Evolutionary conservation across 331 rosid species (phyloP).

Genomic region (Stylosanthes scabra): DNA sequence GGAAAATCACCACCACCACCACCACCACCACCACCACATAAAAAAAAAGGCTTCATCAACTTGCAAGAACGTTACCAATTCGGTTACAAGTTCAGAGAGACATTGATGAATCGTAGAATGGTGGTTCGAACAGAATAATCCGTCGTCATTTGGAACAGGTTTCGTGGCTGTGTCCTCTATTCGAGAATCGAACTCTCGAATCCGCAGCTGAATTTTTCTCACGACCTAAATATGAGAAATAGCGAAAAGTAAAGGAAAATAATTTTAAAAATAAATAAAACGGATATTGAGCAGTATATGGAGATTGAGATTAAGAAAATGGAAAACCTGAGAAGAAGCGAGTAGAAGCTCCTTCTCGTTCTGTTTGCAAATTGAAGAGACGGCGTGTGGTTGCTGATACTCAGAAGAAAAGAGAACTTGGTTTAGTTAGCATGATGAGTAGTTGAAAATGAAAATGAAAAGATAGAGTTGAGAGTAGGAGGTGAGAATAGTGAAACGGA

Average conservation of each 20-base stretch:
- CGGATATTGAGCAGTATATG: not conserved
- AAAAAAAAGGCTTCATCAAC: not conserved
- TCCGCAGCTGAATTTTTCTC: slow-evolving; percentile 62
- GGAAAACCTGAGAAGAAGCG: slow-evolving; percentile 71
- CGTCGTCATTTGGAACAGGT: slow-evolving; percentile 37
- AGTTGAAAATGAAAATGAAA: not conserved
- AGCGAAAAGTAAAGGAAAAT: not conserved
- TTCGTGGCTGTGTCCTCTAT: slow-evolving; percentile 43
- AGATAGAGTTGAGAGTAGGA: not conserved
- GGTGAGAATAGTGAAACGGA: slow-evolving; percentile 40
- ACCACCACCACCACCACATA: too few relatives aligned
- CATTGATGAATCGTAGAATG: slow-evolving; percentile 52
- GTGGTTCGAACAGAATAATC: slow-evolving; percentile 31
- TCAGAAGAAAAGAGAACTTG: slow-evolving; percentile 15
- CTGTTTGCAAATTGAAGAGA: slow-evolving; percentile 48
- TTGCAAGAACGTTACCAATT: slow-evolving; percentile 53
- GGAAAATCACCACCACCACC: not conserved
- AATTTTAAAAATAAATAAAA: not conserved
- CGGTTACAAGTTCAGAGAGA: slow-evolving; percentile 45
- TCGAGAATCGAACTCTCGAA: slow-evolving; percentile 44
- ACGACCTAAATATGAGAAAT: slow-evolving; percentile 52
- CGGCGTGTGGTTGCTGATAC: slow-evolving; percentile 55
- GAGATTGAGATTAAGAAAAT: slow-evolving; percentile 1
- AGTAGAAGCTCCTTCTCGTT: slow-evolving; percentile 67
- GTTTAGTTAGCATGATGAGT: not conserved